phyloP scores from a whole-genome alignment of 768 basidiomycete species.

The Vararia minispora region DNA sequence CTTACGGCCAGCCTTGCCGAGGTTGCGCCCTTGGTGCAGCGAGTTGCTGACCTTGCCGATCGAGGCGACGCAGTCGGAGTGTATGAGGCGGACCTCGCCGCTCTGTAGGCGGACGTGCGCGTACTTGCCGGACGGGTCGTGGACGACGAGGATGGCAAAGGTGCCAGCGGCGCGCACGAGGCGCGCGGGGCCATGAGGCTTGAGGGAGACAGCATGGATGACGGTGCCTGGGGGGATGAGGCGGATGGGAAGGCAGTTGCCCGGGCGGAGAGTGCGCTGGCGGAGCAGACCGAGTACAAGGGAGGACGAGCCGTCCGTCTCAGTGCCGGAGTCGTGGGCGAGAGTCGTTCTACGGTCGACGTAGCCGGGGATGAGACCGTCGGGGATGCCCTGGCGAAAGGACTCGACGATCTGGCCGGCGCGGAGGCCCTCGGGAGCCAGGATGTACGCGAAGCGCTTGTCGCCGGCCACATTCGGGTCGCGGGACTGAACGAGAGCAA shows the following conservation, averaged over 20 bases:
- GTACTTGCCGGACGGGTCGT: conserved; percentile 62
- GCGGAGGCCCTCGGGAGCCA: conserved; percentile 82
- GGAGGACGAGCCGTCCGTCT: conserved; percentile 35
- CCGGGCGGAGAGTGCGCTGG: conserved; percentile 72
- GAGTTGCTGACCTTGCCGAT: conserved; percentile 89
- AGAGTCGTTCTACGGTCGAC: conserved; percentile 17
- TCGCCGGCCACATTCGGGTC: conserved; percentile 38
- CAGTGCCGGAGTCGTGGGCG: conserved; percentile 15
- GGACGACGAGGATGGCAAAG: conserved; percentile 69
- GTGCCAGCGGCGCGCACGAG: conserved; percentile 88
- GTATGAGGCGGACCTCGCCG: conserved; percentile 84
- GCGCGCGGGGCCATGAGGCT: conserved; percentile 62
- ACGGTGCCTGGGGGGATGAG: conserved; percentile 89
- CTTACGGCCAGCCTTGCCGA: conserved; percentile 88
- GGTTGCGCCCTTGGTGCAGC: conserved; percentile 69
- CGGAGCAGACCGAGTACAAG: conserved; percentile 82
- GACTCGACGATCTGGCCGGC: conserved; percentile 85
- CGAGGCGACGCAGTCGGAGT: conserved; percentile 75
- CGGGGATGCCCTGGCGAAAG: conserved; percentile 74
- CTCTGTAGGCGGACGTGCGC: conserved; percentile 79
- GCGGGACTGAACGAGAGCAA: conserved; percentile 73
- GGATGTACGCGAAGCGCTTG: conserved; percentile 78
- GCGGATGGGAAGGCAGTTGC: conserved; percentile 86
- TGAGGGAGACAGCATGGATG: conserved; percentile 77
- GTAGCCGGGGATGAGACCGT: conserved; percentile 50